phyloP scores from a whole-genome alignment of 2,329 filamentous ascomycete genomes.

The Diaporthe destruens region DNA sequence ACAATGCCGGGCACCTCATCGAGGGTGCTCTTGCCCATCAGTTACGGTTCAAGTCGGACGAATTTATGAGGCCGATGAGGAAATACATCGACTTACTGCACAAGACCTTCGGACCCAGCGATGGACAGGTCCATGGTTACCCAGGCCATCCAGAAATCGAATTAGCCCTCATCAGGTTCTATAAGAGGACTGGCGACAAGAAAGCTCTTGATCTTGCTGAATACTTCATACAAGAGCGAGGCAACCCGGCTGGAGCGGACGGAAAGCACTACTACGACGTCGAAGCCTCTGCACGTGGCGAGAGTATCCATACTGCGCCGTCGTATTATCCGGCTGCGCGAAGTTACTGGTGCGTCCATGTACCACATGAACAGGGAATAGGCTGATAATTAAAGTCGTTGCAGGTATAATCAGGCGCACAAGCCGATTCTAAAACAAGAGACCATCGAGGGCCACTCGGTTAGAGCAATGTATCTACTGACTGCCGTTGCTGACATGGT shows the following conservation, averaged over 20 bases:
- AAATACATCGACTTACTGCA: conserved; percentile 67
- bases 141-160: conserved; percentile 71
- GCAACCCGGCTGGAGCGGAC: conserved; percentile 61
- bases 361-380: no score
- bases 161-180: conserved; percentile 55
- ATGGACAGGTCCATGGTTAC: conserved; percentile 67
- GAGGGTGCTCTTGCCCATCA: conserved; percentile 70
- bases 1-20: conserved; percentile 72
- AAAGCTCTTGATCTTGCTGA: conserved; percentile 59
- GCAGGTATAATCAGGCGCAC: conserved; percentile 65
- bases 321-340: conserved; percentile 58
- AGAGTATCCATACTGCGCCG: conserved; percentile 59
- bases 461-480: conserved; percentile 71
- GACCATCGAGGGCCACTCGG: conserved; percentile 69
- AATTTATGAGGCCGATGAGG: conserved; percentile 64
- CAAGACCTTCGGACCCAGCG: conserved; percentile 62
- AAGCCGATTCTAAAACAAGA: conserved; percentile 65
- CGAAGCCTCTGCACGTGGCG: conserved; percentile 64
- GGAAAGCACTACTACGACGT: conserved; percentile 65
- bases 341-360: conserved; percentile 53
- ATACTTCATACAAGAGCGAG: conserved; percentile 70
- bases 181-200: conserved; percentile 50
- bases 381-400: neutral
- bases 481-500: conserved; percentile 69
- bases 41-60: conserved; percentile 63